Evolutionary conservation across 352 stramenopile species (phyloP), one percentile per base, ranked within the genome.

Genomic region (Phytopythium ostracodes): DNA sequence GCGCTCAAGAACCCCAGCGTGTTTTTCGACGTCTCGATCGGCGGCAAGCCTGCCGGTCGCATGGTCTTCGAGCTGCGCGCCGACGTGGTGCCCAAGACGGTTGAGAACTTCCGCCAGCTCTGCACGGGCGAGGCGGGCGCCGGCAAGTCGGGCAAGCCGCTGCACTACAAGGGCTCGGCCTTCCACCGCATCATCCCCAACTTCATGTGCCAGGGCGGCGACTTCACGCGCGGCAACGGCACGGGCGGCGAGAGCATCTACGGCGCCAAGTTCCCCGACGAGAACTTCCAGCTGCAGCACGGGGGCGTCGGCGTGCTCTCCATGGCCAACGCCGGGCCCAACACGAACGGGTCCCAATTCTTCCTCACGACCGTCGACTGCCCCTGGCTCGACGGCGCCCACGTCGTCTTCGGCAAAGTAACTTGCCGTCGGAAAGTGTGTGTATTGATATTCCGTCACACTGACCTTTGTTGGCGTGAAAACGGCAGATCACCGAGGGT

Each of bases 331-430:
- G 89, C 89, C 7, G 97, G 97, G 2, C 88, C 86, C 9, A 91
- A 99, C 85, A 99, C 96, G 1, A 99, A 99, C 75, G 94, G 95
- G 22, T 98, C 91, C 68, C 96, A 99, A 80, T 99, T 99, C 79
- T 99, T 99, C 82, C 92, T 99, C 47, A 96, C 87, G 27, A 96
- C 88, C 0, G 90, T 96, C 57, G 87, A 97, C 79, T 96, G 88
- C 63, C 84, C 86, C 0, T 97, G 89, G 89, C 74, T 97, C 60
- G 90, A 97, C 72, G 76, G 79, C 60, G 78, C 76, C 18, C 91
- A 97, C 73, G 87, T 97, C 29, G 91, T 97, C 54, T 97, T 99
- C 69, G 98, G 97, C 58, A 88, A 96, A 63, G 89, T 98, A 27
- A 40, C 46, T 38, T 10, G 14, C 33, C 6, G 33, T 38, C 7